Evolutionary conservation across 179 eudicot genomes (phyloP), one percentile per base, ranked within the genome.

Genomic region (Gypsophila paniculata): DNA sequence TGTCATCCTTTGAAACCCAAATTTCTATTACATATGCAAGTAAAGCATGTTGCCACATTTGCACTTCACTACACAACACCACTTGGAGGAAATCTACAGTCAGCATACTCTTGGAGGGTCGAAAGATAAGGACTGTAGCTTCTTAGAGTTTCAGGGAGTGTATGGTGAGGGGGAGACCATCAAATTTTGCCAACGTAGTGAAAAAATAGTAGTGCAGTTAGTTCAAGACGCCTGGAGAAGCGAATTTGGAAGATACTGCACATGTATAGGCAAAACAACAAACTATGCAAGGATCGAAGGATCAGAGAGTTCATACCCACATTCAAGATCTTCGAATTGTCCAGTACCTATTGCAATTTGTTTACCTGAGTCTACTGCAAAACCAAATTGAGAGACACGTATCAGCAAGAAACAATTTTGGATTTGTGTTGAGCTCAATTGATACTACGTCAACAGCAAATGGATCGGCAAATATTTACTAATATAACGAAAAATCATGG

Each of bases 271-370:
- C 8, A 34, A 15, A 72, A 29, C 15, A 48, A 18, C 49, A 51
- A 19, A 70, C 3, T 38, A 58, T 32, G 36, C 12, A 53, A 48
- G 8, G n/a, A 26, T 4, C 1, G 21, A 10, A 68, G 73, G 61
- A n/a, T 39, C 44, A 15, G 7, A 60, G 26, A 71, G 57, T 26
- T 60, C 84, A 80, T 85, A 89, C 96, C 98, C 85, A 79, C 96
- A 84, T 58, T 86, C 72, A 68, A 93, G 73, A 78, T 91, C 91
- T 70, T 93, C 91, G 82, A 77, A 91, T 39, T 84, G 78, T 79
- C 91, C 96, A 7, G 91, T 91, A 59, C 93, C 96, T 61, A 82
- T 85, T 52, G 91, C 96, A 73, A 84, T 74, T 68, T 87, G 96
- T 75, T 79, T 84, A 34, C 83, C 89, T 19, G 79, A 76, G 70